phyloP scores from a whole-genome alignment of 2,329 filamentous ascomycete species.

The Stenocarpella maydis region DNA sequence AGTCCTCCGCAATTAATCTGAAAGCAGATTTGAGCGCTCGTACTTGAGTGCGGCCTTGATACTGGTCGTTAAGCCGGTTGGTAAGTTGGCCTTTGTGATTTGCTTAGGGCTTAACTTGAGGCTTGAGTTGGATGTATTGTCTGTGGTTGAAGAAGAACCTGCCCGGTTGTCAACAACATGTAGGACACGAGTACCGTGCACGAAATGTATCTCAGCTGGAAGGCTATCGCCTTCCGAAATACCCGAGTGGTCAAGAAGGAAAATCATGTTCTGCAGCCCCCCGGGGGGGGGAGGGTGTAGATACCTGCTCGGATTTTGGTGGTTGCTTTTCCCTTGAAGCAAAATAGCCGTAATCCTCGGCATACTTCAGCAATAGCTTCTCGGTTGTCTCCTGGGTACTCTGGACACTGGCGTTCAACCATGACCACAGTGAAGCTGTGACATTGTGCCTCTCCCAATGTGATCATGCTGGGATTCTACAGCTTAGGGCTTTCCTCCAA shows the following conservation, averaged over 20 bases:
- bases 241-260: background rate
- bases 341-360: background rate
- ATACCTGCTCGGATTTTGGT: background rate
- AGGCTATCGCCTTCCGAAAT: background rate
- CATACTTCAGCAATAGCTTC: background rate
- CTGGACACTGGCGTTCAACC: background rate
- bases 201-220: background rate
- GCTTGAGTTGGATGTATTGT: constrained; percentile 42
- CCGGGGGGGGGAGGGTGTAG: too few species aligned
- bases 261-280: background rate
- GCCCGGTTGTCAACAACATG: background rate
- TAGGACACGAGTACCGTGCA: background rate
- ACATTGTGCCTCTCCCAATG: background rate
- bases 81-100: constrained; percentile 39
- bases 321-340: background rate
- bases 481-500: background rate
- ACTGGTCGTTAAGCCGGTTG: constrained; percentile 33
- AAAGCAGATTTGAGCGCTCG: constrained; percentile 45
- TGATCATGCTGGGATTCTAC: background rate
- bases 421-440: background rate
- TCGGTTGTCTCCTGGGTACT: background rate
- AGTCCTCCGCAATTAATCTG: constrained; percentile 45
- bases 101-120: constrained; percentile 41
- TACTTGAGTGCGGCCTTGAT: constrained; percentile 41
- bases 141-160: background rate